Percentiles rank a stretch among this genome's conserved stretches.
Evolutionary conservation across 768 basidiomycete species (phyloP).

Genomic region (Agaricus bisporus): DNA sequence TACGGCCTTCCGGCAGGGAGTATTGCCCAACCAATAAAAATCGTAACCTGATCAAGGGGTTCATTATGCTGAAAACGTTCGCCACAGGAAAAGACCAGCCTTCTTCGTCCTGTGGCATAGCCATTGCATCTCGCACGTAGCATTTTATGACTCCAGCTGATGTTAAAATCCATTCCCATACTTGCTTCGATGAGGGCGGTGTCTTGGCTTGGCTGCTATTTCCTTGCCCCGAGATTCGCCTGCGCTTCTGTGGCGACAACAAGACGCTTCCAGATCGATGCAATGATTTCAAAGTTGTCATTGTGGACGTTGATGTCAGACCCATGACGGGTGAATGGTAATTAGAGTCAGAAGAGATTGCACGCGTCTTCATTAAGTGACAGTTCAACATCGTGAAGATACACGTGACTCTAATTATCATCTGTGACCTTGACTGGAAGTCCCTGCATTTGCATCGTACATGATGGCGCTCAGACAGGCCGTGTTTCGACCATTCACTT

Average conservation of each 20-base stretch:
- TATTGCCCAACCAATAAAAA: conserved; percentile 65
- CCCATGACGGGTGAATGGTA: too few species aligned
- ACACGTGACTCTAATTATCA: too few species aligned
- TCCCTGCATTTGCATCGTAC: neutral
- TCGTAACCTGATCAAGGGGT: conserved; percentile 37
- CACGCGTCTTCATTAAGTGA: too few species aligned
- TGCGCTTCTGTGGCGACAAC: conserved; percentile 12
- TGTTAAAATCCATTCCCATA: conserved; percentile 53
- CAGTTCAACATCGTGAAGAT: too few species aligned
- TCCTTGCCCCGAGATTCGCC: neutral
- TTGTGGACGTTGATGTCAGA: neutral
- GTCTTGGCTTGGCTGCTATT: neutral
- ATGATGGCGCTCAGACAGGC: conserved; percentile 6
- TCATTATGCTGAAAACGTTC: neutral
- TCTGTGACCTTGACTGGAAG: too few species aligned
- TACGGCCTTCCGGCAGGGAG: conserved; percentile 61
- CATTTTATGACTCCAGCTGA: conserved; percentile 51
- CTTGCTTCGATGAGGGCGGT: conserved; percentile 17
- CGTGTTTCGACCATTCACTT: conserved; percentile 63
- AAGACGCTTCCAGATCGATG: conserved; percentile 5
- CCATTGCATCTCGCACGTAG: conserved; percentile 43
- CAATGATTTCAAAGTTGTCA: conserved; percentile 1
- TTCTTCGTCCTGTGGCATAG: conserved; percentile 31
- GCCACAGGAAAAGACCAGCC: conserved; percentile 13
- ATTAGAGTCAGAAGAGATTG: too few species aligned